phyloP scores from a whole-genome alignment of 202 grass and related monocot species.

The Musa balbisiana region DNA sequence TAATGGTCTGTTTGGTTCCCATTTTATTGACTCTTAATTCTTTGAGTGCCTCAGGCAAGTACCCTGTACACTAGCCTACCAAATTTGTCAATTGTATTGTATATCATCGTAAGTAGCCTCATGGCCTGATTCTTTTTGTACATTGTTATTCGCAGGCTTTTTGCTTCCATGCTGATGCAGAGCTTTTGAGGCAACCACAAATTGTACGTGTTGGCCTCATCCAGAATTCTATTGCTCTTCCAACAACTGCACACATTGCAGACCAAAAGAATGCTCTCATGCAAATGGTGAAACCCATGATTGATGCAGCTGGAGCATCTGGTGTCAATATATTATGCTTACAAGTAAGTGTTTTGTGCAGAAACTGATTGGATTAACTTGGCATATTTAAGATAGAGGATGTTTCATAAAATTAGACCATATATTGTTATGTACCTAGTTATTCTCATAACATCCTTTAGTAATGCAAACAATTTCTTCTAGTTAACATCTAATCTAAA shows the following conservation, averaged over 20 bases:
- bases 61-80: background rate
- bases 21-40: background rate
- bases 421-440: too few species aligned
- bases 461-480: too few species aligned
- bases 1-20: background rate
- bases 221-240: conserved; percentile 78
- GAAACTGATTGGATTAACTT: background rate
- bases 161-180: conserved; percentile 70
- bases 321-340: conserved; percentile 92
- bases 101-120: too few species aligned
- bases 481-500: too few species aligned
- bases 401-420: too few species aligned
- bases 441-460: too few species aligned
- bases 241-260: conserved; percentile 63
- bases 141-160: conserved; percentile 39
- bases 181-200: conserved; percentile 47
- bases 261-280: conserved; percentile 88
- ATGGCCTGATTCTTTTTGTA: background rate
- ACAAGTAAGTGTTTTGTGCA: conserved; percentile 46
- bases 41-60: background rate
- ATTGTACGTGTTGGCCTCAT: conserved; percentile 80
- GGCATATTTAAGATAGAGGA: too few species aligned
- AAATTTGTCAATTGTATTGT: background rate
- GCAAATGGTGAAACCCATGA: conserved; percentile 72
- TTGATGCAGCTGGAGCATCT: conserved; percentile 82